A percentile compares a stretch with the other conserved stretches of the same genome.
These are phyloP conservation scores for Capsicum rhomboideum DNA, from an alignment of 257 asterid species.

Conservation along the genomic window DNA sequence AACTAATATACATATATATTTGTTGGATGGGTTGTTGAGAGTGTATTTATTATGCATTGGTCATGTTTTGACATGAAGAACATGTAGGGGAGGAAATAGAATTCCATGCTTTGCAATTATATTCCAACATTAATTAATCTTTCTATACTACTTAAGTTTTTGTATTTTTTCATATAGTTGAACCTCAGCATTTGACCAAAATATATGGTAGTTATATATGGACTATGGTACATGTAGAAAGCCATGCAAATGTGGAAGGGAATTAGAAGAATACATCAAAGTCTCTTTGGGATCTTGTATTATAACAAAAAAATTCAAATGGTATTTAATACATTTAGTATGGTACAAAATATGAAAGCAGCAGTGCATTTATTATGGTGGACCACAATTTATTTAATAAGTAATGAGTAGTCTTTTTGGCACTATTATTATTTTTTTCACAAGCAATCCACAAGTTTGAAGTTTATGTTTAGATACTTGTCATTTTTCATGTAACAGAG, in stretches of 20 bases:
- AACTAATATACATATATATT: no score
- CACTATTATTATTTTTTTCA: neutral
- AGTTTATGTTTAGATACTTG: neutral
- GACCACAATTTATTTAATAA: conserved; percentile 5
- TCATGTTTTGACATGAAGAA: neutral
- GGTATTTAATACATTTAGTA: conserved; percentile 8
- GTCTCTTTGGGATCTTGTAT: neutral
- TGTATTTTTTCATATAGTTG: neutral
- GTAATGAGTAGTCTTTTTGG: neutral
- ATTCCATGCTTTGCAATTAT: neutral
- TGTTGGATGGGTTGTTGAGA: neutral
- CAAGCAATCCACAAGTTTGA: neutral
- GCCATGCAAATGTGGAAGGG: neutral
- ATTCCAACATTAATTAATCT: neutral
- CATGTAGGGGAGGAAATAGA: neutral
- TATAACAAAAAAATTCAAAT: neutral
- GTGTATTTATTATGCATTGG: neutral
- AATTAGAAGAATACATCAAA: neutral
- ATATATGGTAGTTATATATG: neutral
- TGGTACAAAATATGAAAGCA: conserved; percentile 1
- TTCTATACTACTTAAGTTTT: neutral
- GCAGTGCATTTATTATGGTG: conserved; percentile 8
- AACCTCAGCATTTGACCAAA: neutral
- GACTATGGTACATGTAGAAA: neutral
- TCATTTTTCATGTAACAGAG: neutral